Evolutionary conservation across 352 stramenopile genomes (phyloP).

Genomic region (Stramenopiles sp.): DNA sequence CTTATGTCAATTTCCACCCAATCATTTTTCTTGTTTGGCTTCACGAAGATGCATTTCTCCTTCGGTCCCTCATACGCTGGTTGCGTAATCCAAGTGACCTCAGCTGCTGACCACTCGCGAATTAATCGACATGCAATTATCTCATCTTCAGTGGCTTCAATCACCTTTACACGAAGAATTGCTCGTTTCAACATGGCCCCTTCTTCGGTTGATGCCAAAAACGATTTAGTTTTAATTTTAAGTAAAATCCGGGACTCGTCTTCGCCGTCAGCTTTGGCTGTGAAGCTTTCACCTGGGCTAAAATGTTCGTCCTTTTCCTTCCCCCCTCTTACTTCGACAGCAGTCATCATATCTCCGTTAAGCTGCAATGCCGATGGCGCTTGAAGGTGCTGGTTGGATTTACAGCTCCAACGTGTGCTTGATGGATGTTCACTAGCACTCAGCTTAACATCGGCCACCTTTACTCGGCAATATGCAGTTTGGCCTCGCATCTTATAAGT

Average conservation of each 20-base stretch:
- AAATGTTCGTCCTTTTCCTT: neutral
- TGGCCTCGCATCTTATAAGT: neutral
- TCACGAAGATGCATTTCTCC: neutral
- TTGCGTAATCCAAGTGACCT: neutral
- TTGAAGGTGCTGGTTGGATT: neutral
- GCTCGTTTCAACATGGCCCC: neutral
- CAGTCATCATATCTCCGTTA: neutral
- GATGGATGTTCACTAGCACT: too few species aligned
- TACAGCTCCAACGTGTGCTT: neutral
- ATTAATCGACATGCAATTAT: neutral
- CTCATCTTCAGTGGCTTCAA: neutral
- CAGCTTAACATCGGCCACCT: too few species aligned
- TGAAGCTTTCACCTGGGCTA: neutral
- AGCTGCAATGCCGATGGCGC: neutral
- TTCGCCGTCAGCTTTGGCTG: neutral
- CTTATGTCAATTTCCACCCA: neutral
- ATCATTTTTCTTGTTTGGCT: neutral
- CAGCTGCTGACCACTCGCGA: neutral
- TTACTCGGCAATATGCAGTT: neutral
- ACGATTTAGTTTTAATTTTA: neutral
- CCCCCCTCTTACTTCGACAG: neutral
- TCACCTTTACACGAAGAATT: neutral
- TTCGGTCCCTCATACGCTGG: neutral
- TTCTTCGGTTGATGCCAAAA: neutral
- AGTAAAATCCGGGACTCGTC: neutral